Percentiles rank a stretch among this genome's conserved stretches.
phyloP scores from a whole-genome alignment of 352 stramenopile genomes.

The Phytophthora sansomeana region DNA sequence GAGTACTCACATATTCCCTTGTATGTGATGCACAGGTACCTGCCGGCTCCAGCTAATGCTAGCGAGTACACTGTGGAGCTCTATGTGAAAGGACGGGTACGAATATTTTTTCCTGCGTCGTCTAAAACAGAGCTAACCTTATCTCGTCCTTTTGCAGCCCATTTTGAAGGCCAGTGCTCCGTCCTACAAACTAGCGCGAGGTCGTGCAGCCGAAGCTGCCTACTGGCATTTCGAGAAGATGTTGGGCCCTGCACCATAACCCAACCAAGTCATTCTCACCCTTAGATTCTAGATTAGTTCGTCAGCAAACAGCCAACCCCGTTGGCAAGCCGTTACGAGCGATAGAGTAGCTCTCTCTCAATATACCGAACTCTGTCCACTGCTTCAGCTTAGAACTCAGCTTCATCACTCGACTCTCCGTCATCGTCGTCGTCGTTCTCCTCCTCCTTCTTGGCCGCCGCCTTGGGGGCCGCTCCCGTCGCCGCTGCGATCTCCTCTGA shows the following conservation, averaged over 20 bases:
- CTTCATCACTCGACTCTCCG: constrained; percentile 84
- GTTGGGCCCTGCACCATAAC: constrained; percentile 30
- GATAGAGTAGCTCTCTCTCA: constrained; percentile 23
- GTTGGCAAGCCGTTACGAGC: constrained; percentile 5
- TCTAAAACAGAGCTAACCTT: background rate
- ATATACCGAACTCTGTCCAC: constrained; percentile 6
- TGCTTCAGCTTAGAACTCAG: constrained; percentile 74
- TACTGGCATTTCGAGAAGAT: constrained; percentile 57
- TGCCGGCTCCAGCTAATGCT: constrained; percentile 58
- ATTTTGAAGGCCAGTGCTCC: constrained; percentile 54
- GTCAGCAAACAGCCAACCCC: background rate
- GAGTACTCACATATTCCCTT: background rate
- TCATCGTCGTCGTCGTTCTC: constrained; percentile 55
- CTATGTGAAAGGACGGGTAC: constrained; percentile 74
- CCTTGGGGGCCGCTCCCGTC: constrained; percentile 22
- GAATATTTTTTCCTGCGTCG: background rate
- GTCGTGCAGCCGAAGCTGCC: constrained; percentile 58
- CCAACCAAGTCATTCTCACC: background rate
- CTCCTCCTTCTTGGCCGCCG: constrained; percentile 5
- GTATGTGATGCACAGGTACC: constrained; percentile 47
- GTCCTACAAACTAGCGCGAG: constrained; percentile 72
- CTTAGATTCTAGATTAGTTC: constrained; percentile 1
- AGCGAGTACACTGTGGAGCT: constrained; percentile 59
- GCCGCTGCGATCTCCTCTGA: constrained; percentile 59
- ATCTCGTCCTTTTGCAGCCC: constrained; percentile 29